Base-by-base conservation (phyloP, 169 alveolate species). In the Cardiosporidium cionae region DNA sequence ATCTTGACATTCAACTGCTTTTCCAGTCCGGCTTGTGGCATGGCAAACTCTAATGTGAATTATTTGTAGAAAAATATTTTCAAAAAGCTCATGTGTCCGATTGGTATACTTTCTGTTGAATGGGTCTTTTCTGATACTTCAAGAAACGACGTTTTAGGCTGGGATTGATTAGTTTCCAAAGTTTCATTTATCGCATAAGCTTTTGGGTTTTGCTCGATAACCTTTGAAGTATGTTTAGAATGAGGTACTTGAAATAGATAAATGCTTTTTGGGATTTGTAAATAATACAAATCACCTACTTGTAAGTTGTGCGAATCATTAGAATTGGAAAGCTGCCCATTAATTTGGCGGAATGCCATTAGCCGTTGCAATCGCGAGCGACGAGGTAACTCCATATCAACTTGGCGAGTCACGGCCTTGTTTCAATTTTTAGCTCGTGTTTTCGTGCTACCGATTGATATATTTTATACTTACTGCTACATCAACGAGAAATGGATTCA, bases 401-500 rank as follows among this genome's bases (percentile, higher is more conserved):
- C 58, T 44, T 44, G 58, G 16, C 58, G 16, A 44, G 58, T 44
- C 16, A 44, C n/a, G 27, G 58, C 58, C 58, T 44, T 16, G 58
- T 16, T 44, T 44, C 58, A 44, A 16, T 16, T 16, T n/a, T 44
- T 44, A 44, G 58, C 16, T 16, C 27, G 58, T 44, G 58, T 44
- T n/a, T n/a, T n/a, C n/a, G n/a, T n/a, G n/a, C n/a, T n/a, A n/a
- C n/a, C n/a, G n/a, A n/a, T n/a, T n/a, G n/a, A n/a, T n/a, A n/a
- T n/a, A n/a, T n/a, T n/a, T n/a, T n/a, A n/a, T n/a, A n/a, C 74
- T 0, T 44, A 71, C 83, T 74, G 52, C 68, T 7, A 65, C 63
- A 67, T 77, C 83, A 7, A 77, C 83, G 0, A 77, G 73, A 33
- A 70, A 77, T 2, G 83, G 83, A 63, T 77, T 77, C 74, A 71